These are phyloP conservation scores for Haematococcus sp. DNA, from an alignment of 139 green algal species.

Conservation along the genomic window DNA sequence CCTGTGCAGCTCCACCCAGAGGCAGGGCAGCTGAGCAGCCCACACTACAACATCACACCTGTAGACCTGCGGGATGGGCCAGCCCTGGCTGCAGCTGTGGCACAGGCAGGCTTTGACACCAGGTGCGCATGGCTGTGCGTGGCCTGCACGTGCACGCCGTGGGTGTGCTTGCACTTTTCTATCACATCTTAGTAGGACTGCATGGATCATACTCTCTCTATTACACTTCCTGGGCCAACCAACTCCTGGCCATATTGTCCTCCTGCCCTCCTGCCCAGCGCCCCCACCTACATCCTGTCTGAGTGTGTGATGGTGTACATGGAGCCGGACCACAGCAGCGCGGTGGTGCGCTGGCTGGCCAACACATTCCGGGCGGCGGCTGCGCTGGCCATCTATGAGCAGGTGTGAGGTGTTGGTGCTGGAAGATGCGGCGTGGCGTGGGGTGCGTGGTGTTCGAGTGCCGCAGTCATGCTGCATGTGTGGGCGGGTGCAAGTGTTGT, in stretches of 20 bases:
- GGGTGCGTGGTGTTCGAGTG: too few relatives aligned
- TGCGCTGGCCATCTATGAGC: conserved; percentile 75
- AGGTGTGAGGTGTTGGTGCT: conserved; percentile 46
- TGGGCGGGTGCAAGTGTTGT: too few relatives aligned
- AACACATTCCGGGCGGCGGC: conserved; percentile 33
- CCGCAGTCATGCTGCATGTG: too few relatives aligned
- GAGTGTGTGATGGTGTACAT: conserved; percentile 94
- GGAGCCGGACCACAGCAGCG: conserved; percentile 49
- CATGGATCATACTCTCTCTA: too few relatives aligned
- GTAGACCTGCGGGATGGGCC: conserved; percentile 63
- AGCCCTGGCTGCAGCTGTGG: conserved; percentile 41
- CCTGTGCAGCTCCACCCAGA: too few relatives aligned
- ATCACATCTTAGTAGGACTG: too few relatives aligned
- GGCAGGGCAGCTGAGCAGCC: too few relatives aligned
- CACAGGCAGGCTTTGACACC: conserved; percentile 46
- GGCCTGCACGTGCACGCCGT: too few relatives aligned
- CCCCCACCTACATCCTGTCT: conserved; percentile 64
- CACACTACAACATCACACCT: conserved; percentile 59
- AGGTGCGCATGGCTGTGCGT: conserved; percentile 19
- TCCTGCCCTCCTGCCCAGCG: conserved; percentile 12
- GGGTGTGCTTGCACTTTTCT: too few relatives aligned
- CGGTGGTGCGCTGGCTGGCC: conserved; percentile 55
- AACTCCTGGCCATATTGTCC: too few relatives aligned
- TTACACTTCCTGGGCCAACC: too few relatives aligned
- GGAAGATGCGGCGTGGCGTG: too few relatives aligned